Conservation (phyloP, 1,284 basidiomycete species). For the Cryptococcus neoformans region DNA sequence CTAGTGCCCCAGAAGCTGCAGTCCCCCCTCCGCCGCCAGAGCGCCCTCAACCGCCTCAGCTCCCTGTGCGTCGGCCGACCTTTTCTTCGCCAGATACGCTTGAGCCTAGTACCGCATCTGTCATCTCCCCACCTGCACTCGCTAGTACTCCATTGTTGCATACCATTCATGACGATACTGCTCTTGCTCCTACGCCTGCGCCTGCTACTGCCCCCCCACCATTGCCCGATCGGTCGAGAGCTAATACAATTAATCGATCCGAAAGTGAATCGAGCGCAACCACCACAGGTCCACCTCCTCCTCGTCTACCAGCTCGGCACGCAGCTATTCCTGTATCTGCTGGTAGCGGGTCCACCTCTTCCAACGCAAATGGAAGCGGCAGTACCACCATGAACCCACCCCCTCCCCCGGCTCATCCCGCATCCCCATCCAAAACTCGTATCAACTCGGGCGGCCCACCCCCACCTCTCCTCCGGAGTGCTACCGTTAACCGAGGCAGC, state of each 20-base stretch:
- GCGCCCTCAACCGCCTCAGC: conserved; percentile 1
- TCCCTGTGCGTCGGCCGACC: conserved; percentile 5
- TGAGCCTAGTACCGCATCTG: conserved; percentile 1
- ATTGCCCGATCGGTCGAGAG: conserved; percentile 13
- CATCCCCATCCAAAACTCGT: conserved; percentile 9
- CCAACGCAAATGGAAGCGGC: neutral
- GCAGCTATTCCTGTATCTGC: conserved; percentile 1
- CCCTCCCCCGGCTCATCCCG: conserved; percentile 7
- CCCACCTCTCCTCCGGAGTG: conserved; percentile 22
- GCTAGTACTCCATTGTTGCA: neutral
- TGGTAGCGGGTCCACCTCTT: neutral
- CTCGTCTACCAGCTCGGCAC: conserved; percentile 17
- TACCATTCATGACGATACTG: neutral
- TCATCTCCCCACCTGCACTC: neutral
- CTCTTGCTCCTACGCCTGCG: too few relatives aligned
- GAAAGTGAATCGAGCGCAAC: conserved; percentile 8
- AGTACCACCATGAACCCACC: neutral
- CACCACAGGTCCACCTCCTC: conserved; percentile 10
- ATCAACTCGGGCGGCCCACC: conserved; percentile 7
- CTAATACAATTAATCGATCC: conserved; percentile 7
- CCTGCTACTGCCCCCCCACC: conserved; percentile 8
- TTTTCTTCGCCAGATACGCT: conserved; percentile 1
- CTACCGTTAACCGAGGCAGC: neutral
- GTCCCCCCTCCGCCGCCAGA: conserved; percentile 5
- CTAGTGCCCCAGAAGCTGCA: neutral